Evolutionary conservation across 257 asterid species (phyloP).

Genomic region (Cinchona pubescens): DNA sequence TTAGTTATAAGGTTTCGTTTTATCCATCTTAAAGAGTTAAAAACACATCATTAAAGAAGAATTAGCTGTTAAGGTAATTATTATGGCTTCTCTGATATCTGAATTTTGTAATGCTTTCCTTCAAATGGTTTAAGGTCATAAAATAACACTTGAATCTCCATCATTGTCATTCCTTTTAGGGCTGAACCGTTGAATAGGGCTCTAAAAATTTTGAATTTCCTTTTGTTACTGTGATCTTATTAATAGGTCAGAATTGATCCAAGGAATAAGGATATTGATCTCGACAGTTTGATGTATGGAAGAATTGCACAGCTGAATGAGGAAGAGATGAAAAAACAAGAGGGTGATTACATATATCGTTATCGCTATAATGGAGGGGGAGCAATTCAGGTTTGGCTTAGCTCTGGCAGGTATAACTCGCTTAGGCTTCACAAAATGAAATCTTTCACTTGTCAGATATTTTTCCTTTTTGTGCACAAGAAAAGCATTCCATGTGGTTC

Average conservation of each 20-base stretch:
- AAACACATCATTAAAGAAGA: conserved; percentile 4
- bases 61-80: neutral
- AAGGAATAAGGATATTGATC: conserved; percentile 77
- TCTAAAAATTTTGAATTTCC: neutral
- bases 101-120: neutral
- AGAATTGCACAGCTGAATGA: conserved; percentile 60
- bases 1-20: neutral
- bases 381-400: conserved; percentile 98
- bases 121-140: neutral
- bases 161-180: no score
- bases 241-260: conserved; percentile 89
- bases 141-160: neutral
- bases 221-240: neutral
- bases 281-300: conserved; percentile 78
- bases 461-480: neutral
- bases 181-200: neutral
- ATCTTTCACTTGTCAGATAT: neutral
- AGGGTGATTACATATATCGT: conserved; percentile 86
- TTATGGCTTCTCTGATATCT: neutral
- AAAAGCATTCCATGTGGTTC: neutral
- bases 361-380: conserved; percentile 97
- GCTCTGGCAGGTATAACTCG: conserved; percentile 82
- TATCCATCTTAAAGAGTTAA: neutral
- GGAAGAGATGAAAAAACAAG: conserved; percentile 88
- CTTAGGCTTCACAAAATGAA: neutral